Base-by-base conservation (phyloP, 2,329 filamentous ascomycete species). In the Phialemoniopsis sp. region DNA sequence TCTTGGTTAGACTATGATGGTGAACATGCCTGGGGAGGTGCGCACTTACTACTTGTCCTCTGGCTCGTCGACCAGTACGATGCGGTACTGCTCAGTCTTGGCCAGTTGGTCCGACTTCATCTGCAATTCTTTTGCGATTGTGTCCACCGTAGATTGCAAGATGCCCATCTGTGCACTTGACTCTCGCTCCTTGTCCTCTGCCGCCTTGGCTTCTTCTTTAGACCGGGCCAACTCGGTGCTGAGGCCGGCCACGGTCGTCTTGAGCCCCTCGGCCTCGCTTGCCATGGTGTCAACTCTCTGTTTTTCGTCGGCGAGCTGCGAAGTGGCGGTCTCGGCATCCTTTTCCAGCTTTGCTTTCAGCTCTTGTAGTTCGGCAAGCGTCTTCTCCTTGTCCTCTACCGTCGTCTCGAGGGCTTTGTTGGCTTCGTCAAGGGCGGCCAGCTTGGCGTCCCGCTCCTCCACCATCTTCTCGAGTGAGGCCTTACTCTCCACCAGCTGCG, bases 31-130 rank as follows among this genome's bases (percentile, higher is more conserved):
- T 13, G 9, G 10, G 10, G 7, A 34, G 16, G 13, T 9, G 15
- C 29, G 9, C 8, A 49, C 54, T 42, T 38, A 57, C 55, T 58
- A 60, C 12, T 41, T 44, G 37, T 60, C 57, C 37, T 61, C 58
- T 3, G 52, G 48, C 2, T 58, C 53, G 12, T 42, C 44, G 9
- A 48, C 34, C n/a, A 61, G 46, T 8, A 47, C 39, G 15, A 58
- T 45, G 8, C 55, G 52, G 45, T 56, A 58, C 30, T 51, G 48
- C 33, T 58, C 53, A 17, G 59, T 55, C 32, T 55, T 48, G 14
- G 34, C 37, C 18, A 60, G 51, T 18, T 47, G 52, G 3, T 35
- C 38, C 2, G 34, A 45, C 19, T 52, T 58, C 12, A 37, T 26
- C 13, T 44, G 15, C 8, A 61, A 48, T 13, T 50, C 51, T 9